Evolutionary conservation across 2,329 filamentous ascomycete genomes (phyloP), one percentile per base, ranked within the genome.

Genomic region (Orbilia oligospora): DNA sequence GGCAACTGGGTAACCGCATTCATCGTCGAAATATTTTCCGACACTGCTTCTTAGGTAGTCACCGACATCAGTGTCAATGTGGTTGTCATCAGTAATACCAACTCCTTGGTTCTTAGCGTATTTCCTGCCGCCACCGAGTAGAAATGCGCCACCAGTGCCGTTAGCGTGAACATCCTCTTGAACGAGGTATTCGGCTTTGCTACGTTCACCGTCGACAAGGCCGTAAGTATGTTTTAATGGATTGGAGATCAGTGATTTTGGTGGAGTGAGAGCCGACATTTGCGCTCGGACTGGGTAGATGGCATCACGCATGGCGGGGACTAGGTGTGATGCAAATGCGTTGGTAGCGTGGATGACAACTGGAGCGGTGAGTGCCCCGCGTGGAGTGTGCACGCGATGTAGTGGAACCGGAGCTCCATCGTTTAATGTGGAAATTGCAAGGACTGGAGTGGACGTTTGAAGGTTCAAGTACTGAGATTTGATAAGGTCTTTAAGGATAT

Each of bases 281-380:
- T 94, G 90, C 0, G 92, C 93, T 24, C 92, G 87, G 1, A 92
- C 90, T 0, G 94, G 94, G 1, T 94, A 89, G 80, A 97, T 91
- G 8, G 94, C 87, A 80, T 90, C 89, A 8, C 88, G 86, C 81
- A 95, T 91, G 38, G 86, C 83, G 0, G 92, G 92, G 0, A 95
- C 85, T 3, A 97, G 87, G 77, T 90, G 88, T 0, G 92, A 93
- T 0, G 93, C 94, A 84, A 97, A 97, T 2, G 87, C 94, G 83
- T 97, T 97, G 0, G 92, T 95, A 3, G 93, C 91, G 16, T 97
- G 87, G 18, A 97, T 87, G 20, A 97, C 89, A 20, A 77, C 71
- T 20, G 73, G 73, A 38, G 73, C 33, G 27, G 73, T 77, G 36
- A 77, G 73, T n/a, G 73, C 67, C 41, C 73, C 73, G 38, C 88